A percentile compares a stretch with the other conserved stretches of the same genome.
phyloP scores from a whole-genome alignment of 2,329 filamentous ascomycete genomes.

The Colletotrichum phormii region DNA sequence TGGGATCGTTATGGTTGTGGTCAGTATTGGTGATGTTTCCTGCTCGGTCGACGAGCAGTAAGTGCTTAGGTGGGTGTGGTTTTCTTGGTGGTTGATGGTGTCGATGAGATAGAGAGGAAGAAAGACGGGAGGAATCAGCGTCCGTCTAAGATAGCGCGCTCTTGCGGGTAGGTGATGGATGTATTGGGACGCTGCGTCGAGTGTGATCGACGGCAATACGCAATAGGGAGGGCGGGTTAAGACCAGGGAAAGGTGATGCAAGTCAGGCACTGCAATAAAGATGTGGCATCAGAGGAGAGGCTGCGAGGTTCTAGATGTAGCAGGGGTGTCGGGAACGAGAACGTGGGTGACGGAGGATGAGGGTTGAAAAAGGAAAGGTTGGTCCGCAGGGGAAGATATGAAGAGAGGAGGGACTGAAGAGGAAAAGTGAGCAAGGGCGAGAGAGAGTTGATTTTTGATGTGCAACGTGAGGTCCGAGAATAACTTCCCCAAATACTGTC shows the following conservation, averaged over 20 bases:
- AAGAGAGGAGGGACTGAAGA: slow-evolving; percentile 1
- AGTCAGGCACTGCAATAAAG: slow-evolving; percentile 30
- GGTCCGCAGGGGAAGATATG: slow-evolving; percentile 9
- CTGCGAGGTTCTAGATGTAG: neutral
- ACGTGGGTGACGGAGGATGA: slow-evolving; percentile 30
- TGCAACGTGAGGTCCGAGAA: slow-evolving; percentile 35
- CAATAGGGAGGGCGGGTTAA: slow-evolving; percentile 31
- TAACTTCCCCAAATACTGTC: slow-evolving; percentile 20
- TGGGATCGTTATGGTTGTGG: slow-evolving; percentile 22
- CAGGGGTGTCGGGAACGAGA: slow-evolving; percentile 9
- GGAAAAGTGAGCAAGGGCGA: neutral
- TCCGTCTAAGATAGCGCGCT: slow-evolving; percentile 27
- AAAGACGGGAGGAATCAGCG: slow-evolving; percentile 1
- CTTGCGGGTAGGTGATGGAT: slow-evolving; percentile 11
- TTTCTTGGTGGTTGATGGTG: neutral
- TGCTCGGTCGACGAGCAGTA: slow-evolving; percentile 23
- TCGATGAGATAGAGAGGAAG: neutral
- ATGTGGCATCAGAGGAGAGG: slow-evolving; percentile 33
- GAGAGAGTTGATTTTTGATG: slow-evolving; percentile 20
- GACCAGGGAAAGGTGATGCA: slow-evolving; percentile 28
- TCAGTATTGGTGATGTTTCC: slow-evolving; percentile 4
- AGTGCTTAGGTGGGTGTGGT: neutral
- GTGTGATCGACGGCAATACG: slow-evolving; percentile 28
- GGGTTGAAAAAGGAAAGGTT: slow-evolving; percentile 35
- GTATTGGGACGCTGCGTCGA: slow-evolving; percentile 9